phyloP scores from a whole-genome alignment of 2,329 filamentous ascomycete species.

The Neocucurbitaria cava region DNA sequence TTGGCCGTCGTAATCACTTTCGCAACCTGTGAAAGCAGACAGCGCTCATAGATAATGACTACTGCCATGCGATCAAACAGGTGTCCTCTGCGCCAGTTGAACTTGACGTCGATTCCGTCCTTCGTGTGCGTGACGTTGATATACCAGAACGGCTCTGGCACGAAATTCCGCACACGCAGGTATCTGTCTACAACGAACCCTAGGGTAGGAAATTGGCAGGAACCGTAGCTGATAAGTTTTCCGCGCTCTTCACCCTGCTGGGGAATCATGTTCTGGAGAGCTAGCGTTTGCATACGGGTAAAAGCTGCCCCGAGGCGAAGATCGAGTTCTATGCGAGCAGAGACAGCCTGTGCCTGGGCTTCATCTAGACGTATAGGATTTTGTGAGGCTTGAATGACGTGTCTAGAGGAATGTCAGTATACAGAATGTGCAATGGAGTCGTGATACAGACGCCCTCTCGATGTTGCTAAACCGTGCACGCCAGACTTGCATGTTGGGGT shows the following conservation, averaged over 20 bases:
- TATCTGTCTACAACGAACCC: conserved; percentile 98
- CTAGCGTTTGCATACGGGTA: conserved; percentile 84
- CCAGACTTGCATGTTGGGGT: conserved; percentile 77
- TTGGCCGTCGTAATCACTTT: conserved; percentile 85
- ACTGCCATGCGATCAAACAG: conserved; percentile 88
- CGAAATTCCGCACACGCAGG: conserved; percentile 90
- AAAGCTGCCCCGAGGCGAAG: conserved; percentile 90
- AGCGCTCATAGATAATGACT: conserved; percentile 84
- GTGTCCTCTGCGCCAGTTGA: conserved; percentile 80
- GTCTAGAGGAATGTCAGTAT: conserved; percentile 58
- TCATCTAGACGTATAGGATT: conserved; percentile 82
- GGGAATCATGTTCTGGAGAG: conserved; percentile 73
- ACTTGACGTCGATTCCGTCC: conserved; percentile 79
- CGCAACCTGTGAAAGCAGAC: conserved; percentile 76
- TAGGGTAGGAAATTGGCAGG: conserved; percentile 95
- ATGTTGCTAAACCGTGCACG: conserved; percentile 95
- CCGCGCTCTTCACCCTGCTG: conserved; percentile 67
- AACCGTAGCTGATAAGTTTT: conserved; percentile 82
- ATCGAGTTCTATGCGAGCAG: conserved; percentile 89
- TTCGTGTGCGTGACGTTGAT: conserved; percentile 84
- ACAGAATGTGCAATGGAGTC: background rate
- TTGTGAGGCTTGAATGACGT: conserved; percentile 83
- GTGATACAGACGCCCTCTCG: conserved; percentile 75
- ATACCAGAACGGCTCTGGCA: conserved; percentile 89
- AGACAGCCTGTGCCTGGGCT: conserved; percentile 84